Base-by-base conservation (phyloP, 768 basidiomycete species). In the Auricularia heimuer region DNA sequence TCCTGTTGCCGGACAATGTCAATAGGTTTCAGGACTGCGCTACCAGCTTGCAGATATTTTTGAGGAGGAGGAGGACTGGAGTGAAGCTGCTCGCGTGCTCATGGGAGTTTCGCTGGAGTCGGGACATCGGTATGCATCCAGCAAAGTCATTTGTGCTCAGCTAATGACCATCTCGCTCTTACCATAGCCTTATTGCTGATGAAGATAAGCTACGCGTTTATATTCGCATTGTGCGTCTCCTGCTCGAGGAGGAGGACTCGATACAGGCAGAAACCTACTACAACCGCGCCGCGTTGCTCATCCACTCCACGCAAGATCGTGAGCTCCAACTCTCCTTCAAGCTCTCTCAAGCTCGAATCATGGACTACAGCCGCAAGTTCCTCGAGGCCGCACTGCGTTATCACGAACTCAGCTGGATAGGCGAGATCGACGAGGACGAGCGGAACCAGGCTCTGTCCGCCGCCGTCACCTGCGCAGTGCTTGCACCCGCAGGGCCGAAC, bases 221-320 rank as follows among this genome's bases (percentile, higher is more conserved):
- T 73, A 87, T 98, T 66, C 89, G 95, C 65, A 96, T 98, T 68
- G 92, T 98, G 63, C 88, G 97, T 18, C 82, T 98, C 4, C 82
- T 97, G 21, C 82, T 99, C 39, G 96, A 99, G 78, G 94, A 97
- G 64, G 94, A 96, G 73, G 96, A 99, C 72, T 93, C 92, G 3
- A 89, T 95, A 2, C 92, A 94, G 75, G 97, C 97, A n/a, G 96
- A 98, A 73, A 92, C 94, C 2, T 98, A 94, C 76, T 96, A 96
- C 75, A 96, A 95, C 72, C 90, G 97, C 64, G 97, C 97, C 21
- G 92, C 94, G 1, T 83, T 94, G 24, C 83, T 98, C 24, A 87
- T 92, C 29, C 90, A 94, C 73, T 85, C 87, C 16, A 85, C 89
- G 45, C 80, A 79, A 16, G 87, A 98, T 76, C 86, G 85, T 70